phyloP scores from a whole-genome alignment of 305 asterid genomes.

The Fraxinus sp. region DNA sequence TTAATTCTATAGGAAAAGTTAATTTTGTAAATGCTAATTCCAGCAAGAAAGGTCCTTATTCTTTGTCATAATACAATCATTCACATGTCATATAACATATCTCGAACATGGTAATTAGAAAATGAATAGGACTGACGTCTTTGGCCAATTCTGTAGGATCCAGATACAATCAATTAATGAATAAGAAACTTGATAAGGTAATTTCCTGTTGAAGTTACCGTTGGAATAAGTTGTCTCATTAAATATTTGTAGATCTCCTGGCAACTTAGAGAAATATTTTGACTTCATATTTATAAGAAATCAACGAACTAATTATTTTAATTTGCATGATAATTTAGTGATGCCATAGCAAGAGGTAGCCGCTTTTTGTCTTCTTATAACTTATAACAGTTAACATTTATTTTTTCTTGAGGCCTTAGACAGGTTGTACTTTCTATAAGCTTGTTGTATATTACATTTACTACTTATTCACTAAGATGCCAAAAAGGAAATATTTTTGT shows the following conservation, averaged over 20 bases:
- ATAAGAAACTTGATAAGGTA: not conserved
- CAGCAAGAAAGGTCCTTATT: not conserved
- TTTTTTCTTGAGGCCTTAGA: not conserved
- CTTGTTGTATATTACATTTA: not conserved
- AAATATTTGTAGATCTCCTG: not conserved
- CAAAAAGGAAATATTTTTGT: not conserved
- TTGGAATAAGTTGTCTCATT: not conserved
- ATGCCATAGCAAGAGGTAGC: not conserved
- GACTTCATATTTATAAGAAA: not conserved
- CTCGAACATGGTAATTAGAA: not conserved
- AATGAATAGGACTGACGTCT: not conserved
- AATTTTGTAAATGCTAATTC: not conserved
- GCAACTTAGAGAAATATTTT: not conserved
- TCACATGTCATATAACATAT: not conserved
- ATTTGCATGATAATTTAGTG: not conserved
- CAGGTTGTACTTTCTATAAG: not conserved
- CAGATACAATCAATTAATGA: not conserved
- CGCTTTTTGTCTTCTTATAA: not conserved
- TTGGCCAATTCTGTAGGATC: not conserved
- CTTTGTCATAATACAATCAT: not conserved
- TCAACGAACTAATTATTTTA: not conserved
- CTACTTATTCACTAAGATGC: not conserved
- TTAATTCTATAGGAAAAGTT: not conserved
- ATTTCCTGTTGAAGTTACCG: not conserved
- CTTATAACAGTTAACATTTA: not conserved